Evolutionary conservation across 441 rosid genomes (phyloP), one percentile per base, ranked within the genome.

Genomic region (Populus hybrid): DNA sequence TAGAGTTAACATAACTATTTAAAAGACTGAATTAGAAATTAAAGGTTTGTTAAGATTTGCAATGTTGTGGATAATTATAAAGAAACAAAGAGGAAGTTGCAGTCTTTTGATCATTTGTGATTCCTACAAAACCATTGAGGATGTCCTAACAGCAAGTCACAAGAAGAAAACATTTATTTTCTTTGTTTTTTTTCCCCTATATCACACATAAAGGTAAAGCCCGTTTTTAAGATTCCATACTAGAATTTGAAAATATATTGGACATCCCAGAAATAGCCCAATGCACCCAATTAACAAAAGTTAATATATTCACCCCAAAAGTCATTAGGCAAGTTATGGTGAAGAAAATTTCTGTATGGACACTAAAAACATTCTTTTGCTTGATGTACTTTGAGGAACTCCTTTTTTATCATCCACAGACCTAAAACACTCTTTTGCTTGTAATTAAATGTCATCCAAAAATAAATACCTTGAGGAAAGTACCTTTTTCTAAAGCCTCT

Each of bases 401-500:
- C 11, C n/a, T 74, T 64, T 74, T 34, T 11, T 10, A 1, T 21
- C 8, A 24, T 30, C 11, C 10, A 18, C 28, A 14, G 4, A 20
- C n/a, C 26, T 23, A 35, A 20, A 18, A n/a, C 69, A 24, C 23
- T n/a, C 8, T 42, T 69, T 70, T 77, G 57, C 36, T 26, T 32
- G 16, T 14, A 6, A 18, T 63, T 7, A 66, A 9, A 32, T 7
- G 34, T 36, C 24, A 20, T 14, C 14, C 9, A 32, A 20, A 14
- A 11, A 54, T 9, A 40, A 14, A 9, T 24, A 1, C 2, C 6
- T 64, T 11, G 21, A 26, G 42, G 3, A 18, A 42, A 38, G 6
- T 80, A 84, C 86, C 88, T 73, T 67, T 40, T 81, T 88, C 83
- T 46, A 94, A 64, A 92, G 93, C 90, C 88, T 93, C 89, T 88